Evolutionary conservation across 805 yeast species (phyloP).

Genomic region (Starmerella tilneyi): DNA sequence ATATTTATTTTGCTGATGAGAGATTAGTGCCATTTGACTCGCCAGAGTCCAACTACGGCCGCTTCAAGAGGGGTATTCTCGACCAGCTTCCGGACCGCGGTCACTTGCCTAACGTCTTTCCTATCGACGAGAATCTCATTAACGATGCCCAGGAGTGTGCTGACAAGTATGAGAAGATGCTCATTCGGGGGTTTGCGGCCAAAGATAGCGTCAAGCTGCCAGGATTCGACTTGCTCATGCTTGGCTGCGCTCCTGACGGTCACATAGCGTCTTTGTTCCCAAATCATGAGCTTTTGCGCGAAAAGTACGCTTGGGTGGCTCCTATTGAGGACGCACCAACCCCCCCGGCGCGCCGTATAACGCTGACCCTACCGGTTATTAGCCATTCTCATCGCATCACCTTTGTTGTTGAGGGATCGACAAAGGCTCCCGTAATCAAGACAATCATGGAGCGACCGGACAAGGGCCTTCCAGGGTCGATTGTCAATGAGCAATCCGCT

Average conservation of each 20-base stretch:
- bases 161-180: conserved; percentile 75
- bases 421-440: conserved; percentile 84
- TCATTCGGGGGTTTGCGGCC: conserved; percentile 84
- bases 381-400: conserved; percentile 88
- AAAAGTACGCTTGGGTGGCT: conserved; percentile 86
- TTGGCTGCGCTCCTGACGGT: conserved; percentile 99
- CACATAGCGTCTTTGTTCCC: conserved; percentile 97
- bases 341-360: conserved; percentile 76
- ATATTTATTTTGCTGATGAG: conserved; percentile 92
- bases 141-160: conserved; percentile 71
- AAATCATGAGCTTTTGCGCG: conserved; percentile 77
- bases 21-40: conserved; percentile 81
- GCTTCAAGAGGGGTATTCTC: conserved; percentile 68
- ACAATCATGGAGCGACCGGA: conserved; percentile 95
- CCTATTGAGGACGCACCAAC: conserved; percentile 87
- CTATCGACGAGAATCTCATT: conserved; percentile 66
- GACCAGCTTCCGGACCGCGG: conserved; percentile 49
- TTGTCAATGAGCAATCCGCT: conserved; percentile 93
- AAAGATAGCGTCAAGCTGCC: conserved; percentile 95
- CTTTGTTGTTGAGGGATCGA: conserved; percentile 91
- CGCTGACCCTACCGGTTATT: conserved; percentile 86
- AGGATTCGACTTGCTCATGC: conserved; percentile 76
- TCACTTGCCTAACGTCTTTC: conserved; percentile 61
- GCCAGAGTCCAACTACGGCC: conserved; percentile 81
- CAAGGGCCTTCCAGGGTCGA: conserved; percentile 85